Evolutionary conservation across 495 filamentous ascomycete species (phyloP), one percentile per base, ranked within the genome.

Genomic region (Letharia lupina): DNA sequence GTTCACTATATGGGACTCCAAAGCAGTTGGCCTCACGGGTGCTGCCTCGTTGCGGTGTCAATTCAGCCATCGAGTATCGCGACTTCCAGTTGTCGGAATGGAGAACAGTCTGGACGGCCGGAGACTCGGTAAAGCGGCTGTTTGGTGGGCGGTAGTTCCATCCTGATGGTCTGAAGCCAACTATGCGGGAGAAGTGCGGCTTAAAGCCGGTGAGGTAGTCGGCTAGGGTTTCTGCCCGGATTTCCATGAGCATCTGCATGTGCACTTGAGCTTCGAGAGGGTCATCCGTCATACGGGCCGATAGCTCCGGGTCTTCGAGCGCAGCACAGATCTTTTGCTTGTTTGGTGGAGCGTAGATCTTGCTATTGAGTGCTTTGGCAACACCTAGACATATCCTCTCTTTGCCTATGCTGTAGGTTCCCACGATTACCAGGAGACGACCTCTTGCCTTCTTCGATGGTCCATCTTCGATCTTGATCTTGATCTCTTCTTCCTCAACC

Each of bases 381-480:
- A 98, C 94, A 63, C 91, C 93, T 28, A 95, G 76, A 75, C 94
- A 98, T 71, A 99, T 90, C 63, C 91, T 87, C 75, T 99, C 94
- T 78, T 99, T 99, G 75, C 94, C 94, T 70, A 99, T 99, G 66
- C 86, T 91, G 78, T 99, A 99, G 4, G 94, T 99, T 63, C 94
- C 94, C 67, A 96, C 91, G 12, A 99, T 85, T 28, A 99, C 89
- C 3, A 99, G 83, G 11, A 99, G 82, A 31, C 91, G 86, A 54
- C 85, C 86, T n/a, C 77, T 73, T 59, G 72, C 44, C 35, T 75
- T 74, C 56, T 61, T 68, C 13, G 63, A 42, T 63, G 23, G 18
- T 45, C 70, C 73, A 63, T n/a, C 65, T 67, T 52, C 64, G 23
- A 63, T 69, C 65, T 74, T 72, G 58, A 74, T 73, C 45, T 71